Percentiles rank a stretch among this genome's conserved stretches.
phyloP scores from a whole-genome alignment of 768 basidiomycete species.

The Leccinellum luteum region DNA sequence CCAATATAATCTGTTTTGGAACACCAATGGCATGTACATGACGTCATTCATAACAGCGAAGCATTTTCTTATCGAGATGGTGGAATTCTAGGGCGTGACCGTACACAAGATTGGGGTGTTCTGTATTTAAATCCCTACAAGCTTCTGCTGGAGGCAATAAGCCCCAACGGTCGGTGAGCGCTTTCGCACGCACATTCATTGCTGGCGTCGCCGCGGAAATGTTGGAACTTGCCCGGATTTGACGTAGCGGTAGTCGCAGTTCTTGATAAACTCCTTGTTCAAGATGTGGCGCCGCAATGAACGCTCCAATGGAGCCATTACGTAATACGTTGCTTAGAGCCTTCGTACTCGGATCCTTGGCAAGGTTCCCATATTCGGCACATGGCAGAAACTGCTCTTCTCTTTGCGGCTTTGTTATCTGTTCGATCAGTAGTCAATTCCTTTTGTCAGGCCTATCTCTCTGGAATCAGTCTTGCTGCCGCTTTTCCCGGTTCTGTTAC shows the following conservation, averaged over 20 bases:
- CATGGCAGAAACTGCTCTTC: slow-evolving; percentile 82
- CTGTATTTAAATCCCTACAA: background rate
- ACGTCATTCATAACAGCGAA: slow-evolving; percentile 19
- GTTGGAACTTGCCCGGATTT: slow-evolving; percentile 87
- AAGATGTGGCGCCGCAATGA: slow-evolving; percentile 51
- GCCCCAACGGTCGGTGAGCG: too few species aligned
- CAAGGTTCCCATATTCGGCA: slow-evolving; percentile 73
- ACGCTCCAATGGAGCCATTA: slow-evolving; percentile 27
- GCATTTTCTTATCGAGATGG: background rate
- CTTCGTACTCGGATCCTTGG: slow-evolving; percentile 41
- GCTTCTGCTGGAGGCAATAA: background rate
- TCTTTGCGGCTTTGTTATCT: slow-evolving; percentile 67
- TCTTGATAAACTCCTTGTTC: slow-evolving; percentile 50
- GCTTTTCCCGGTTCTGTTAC: slow-evolving; percentile 77
- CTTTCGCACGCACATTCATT: slow-evolving; percentile 37
- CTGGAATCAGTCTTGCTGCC: slow-evolving; percentile 73
- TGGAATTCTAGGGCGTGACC: background rate
- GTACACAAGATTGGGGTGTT: background rate
- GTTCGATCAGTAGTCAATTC: too few species aligned
- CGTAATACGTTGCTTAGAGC: slow-evolving; percentile 28
- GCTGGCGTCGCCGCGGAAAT: slow-evolving; percentile 86
- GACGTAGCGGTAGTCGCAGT: slow-evolving; percentile 92
- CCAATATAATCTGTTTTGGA: slow-evolving; percentile 18
- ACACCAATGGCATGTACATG: slow-evolving; percentile 18
- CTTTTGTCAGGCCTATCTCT: slow-evolving; percentile 43